Base-by-base conservation (phyloP, 441 rosid genomes). In the Arabidopsis lyrata region DNA sequence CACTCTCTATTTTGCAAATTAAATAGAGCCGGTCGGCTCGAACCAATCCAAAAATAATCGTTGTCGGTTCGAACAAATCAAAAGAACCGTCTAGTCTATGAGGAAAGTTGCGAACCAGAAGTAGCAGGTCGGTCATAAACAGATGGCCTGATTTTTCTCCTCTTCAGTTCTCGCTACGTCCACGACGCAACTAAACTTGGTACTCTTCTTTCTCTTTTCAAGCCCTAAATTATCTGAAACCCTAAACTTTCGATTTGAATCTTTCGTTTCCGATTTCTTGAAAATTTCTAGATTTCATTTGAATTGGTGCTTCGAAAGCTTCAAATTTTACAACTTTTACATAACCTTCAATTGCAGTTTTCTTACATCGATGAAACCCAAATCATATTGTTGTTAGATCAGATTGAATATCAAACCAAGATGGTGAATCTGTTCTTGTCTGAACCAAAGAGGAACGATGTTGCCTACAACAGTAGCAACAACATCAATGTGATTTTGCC, bases 351-450 rank as follows among this genome's bases (percentile, higher is more conserved):
- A 16, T 11, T 52, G 57, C 56, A 32, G 34, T 7, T 45, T 63
- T 5, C 39, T 29, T 0, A 45, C 20, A 45, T 45, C 50, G 4
- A 45, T 27, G 59, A 20, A 44, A 32, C 7, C 56, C 57, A 18
- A 34, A 14, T 69, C 13, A 27, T 55, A 22, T 64, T 34, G 2
- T n/a, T 48, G 18, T 47, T 61, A 50, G 52, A 66, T 59, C 38
- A 73, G 15, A 31, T 2, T 29, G 31, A 29, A 29, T 29, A 29
- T 29, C 31, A 29, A 29, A 29, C 31, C 31, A 62, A 16, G 60
- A 70, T 76, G 79, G 71, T 70, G 71, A 76, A 39, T 3, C 39
- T 95, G 80, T 85, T 85, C 74, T 81, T 95, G 10, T 78, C 85
- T 12, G 73, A 83, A 66, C 80, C 89, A 2, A 76, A 78, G 12